Evolutionary conservation across 2,329 filamentous ascomycete genomes (phyloP).

Genomic region (Venturia aucupariae): DNA sequence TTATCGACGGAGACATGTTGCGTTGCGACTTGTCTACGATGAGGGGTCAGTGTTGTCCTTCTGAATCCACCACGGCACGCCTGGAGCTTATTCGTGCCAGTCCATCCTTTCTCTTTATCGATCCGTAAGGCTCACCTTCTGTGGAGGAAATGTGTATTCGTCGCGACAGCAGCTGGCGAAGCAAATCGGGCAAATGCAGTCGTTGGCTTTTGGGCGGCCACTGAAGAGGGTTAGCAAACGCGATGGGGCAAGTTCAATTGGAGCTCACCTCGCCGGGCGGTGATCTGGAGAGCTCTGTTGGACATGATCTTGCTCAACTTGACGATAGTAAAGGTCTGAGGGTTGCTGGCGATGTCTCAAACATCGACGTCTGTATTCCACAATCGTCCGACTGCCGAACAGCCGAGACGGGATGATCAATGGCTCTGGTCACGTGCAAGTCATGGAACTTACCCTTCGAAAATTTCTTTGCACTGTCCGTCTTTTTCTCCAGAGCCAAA

Average conservation of each 20-base stretch:
- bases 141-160: conserved; percentile 12
- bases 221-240: conserved; percentile 1
- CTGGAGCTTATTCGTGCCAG: not conserved
- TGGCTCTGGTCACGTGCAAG: not conserved
- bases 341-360: not conserved
- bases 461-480: not conserved
- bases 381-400: not conserved
- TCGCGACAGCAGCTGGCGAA: conserved; percentile 13
- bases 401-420: no score
- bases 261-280: conserved; percentile 7
- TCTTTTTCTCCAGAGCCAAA: not conserved
- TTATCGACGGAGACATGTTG: conserved; percentile 4
- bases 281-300: conserved; percentile 9
- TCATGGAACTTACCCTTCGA: no score
- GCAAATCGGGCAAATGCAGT: conserved; percentile 13
- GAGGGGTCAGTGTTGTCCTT: conserved; percentile 2
- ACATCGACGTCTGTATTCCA: not conserved
- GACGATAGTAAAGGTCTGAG: not conserved
- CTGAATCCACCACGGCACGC: not conserved
- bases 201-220: conserved; percentile 8
- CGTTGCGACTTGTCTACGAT: conserved; percentile 9
- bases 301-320: conserved; percentile 8
- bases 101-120: not conserved
- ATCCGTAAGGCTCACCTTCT: not conserved
- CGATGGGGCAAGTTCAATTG: not conserved